A percentile compares a stretch with the other conserved stretches of the same genome.
Evolutionary conservation across 1,284 basidiomycete genomes (phyloP).

Genomic region (Entoloma clypeatum): DNA sequence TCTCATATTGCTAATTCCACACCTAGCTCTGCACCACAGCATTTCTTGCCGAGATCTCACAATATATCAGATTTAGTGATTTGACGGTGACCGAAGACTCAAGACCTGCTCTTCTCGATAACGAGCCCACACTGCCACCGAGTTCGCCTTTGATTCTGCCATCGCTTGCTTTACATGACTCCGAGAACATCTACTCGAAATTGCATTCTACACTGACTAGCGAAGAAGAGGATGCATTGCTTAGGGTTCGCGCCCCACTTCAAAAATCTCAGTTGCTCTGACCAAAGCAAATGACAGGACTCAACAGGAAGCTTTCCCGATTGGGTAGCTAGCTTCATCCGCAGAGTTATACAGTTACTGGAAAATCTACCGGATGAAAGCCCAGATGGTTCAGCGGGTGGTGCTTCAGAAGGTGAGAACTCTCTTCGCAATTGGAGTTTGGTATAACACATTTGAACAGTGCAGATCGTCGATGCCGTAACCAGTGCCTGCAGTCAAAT

Average conservation of each 20-base stretch:
- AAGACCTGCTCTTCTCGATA: constrained; percentile 24
- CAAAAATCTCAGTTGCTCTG: neutral
- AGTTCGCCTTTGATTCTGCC: constrained; percentile 29
- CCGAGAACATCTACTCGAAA: constrained; percentile 25
- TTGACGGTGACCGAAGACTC: constrained; percentile 44
- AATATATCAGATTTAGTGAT: constrained; percentile 82
- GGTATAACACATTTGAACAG: constrained; percentile 29
- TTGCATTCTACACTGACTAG: constrained; percentile 37
- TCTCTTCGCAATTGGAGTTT: neutral
- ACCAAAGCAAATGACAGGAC: constrained; percentile 32
- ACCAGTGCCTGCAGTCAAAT: constrained; percentile 69
- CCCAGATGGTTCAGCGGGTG: constrained; percentile 48
- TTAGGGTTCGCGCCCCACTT: constrained; percentile 35
- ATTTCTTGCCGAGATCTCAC: constrained; percentile 75
- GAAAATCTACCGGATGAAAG: constrained; percentile 88
- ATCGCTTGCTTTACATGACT: constrained; percentile 33
- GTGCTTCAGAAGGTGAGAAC: constrained; percentile 55
- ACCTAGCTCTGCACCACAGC: constrained; percentile 66
- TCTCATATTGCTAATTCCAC: constrained; percentile 8
- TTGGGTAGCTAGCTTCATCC: constrained; percentile 84
- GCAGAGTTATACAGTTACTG: constrained; percentile 77
- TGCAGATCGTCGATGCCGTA: constrained; percentile 67
- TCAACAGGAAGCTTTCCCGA: constrained; percentile 65
- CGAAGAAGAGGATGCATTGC: constrained; percentile 57
- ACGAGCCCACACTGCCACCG: constrained; percentile 30